Conservation (phyloP, 345 rosid species). For the Eutrema japonicum region DNA sequence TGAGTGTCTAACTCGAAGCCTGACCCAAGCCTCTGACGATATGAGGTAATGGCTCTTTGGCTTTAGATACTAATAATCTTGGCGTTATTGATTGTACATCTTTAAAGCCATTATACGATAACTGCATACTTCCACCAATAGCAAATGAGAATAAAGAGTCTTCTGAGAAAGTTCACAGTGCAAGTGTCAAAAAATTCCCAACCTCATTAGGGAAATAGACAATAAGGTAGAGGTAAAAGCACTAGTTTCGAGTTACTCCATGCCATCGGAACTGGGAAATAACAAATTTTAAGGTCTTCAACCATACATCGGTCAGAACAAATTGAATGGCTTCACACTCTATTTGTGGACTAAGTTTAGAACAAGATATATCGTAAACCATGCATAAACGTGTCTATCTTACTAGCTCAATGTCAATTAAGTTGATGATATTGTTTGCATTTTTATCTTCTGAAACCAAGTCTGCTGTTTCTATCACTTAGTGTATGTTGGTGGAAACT, state of each 20-base stretch:
- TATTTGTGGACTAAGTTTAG: slow-evolving; percentile 2
- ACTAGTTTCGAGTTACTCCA: background rate
- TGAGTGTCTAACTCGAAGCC: slow-evolving; percentile 79
- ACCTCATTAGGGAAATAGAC: background rate
- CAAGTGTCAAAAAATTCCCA: background rate
- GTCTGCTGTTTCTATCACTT: slow-evolving; percentile 9
- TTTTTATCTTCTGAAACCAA: slow-evolving; percentile 9
- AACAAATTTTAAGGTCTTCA: background rate
- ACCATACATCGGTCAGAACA: slow-evolving; percentile 1
- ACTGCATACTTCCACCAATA: too few relatives aligned
- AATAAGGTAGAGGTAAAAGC: background rate
- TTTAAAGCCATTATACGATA: background rate
- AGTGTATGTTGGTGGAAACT: slow-evolving; percentile 3
- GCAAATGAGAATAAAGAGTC: background rate
- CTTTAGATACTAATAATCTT: background rate
- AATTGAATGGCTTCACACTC: background rate
- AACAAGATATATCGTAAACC: background rate
- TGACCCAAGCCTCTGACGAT: slow-evolving; percentile 87
- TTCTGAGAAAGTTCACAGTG: slow-evolving; percentile 19
- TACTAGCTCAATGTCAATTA: background rate
- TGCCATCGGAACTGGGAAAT: background rate
- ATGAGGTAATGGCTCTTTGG: slow-evolving; percentile 58
- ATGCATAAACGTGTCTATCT: background rate
- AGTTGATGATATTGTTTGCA: slow-evolving; percentile 13
- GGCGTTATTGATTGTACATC: background rate